Conservation (phyloP, 441 rosid species). For the Pelargonium myrrhifolium region DNA sequence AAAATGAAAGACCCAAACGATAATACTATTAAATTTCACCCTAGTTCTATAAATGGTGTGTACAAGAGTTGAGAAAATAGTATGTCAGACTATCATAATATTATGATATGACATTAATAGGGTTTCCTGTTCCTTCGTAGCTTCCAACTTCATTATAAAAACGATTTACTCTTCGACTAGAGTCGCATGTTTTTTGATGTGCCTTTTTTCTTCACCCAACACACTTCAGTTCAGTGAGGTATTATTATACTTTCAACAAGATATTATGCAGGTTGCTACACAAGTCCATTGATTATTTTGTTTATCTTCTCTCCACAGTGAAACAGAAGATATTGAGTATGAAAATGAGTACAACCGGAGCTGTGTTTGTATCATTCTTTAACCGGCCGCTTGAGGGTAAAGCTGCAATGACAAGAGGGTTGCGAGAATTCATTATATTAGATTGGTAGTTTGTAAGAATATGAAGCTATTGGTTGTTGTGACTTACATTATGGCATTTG, state of each 20-base stretch:
- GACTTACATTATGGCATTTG: not conserved
- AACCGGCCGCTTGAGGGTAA: not conserved
- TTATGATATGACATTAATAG: not conserved
- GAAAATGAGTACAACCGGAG: slow-evolving; percentile 21
- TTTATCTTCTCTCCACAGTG: slow-evolving; percentile 18
- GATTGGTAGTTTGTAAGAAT: slow-evolving; percentile 9
- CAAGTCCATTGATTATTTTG: not conserved
- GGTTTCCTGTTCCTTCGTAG: not conserved
- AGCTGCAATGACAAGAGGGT: not conserved
- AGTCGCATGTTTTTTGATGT: no score
- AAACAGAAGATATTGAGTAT: slow-evolving; percentile 20
- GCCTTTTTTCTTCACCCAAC: no score
- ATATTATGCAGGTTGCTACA: no score
- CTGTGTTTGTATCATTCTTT: slow-evolving; percentile 33
- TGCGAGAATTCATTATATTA: slow-evolving; percentile 6
- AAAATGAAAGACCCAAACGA: not conserved
- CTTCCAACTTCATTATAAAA: not conserved
- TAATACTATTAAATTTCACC: not conserved
- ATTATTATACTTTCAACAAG: not conserved
- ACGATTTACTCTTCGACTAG: no score
- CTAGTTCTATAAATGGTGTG: not conserved
- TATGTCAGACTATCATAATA: not conserved
- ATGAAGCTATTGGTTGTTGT: not conserved
- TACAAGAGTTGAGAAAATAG: not conserved
- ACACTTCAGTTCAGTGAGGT: not conserved